Conservation (phyloP, 257 asterid genomes). For the Fraxinus cuspidata region DNA sequence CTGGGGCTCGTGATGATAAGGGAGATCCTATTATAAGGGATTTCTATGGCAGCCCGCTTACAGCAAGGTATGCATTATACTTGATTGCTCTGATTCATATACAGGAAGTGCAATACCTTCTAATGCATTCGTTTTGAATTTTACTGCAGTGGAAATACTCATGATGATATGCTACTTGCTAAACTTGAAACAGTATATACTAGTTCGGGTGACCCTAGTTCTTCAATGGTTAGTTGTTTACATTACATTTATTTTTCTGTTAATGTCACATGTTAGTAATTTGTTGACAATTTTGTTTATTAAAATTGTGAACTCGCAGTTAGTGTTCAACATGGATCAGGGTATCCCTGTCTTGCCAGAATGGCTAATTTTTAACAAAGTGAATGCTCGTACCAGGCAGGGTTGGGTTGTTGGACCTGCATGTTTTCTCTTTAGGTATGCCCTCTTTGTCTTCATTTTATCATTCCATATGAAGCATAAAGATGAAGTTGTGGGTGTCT, state of each 20-base stretch:
- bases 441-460: slow-evolving; percentile 12
- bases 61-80: slow-evolving; percentile 69
- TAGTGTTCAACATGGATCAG: slow-evolving; percentile 91
- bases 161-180: slow-evolving; percentile 88
- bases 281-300: slow-evolving; percentile 16
- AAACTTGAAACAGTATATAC: slow-evolving; percentile 91
- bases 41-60: slow-evolving; percentile 92
- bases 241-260: slow-evolving; percentile 16
- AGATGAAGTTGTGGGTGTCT: neutral
- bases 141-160: slow-evolving; percentile 81
- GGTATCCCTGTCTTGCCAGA: slow-evolving; percentile 82
- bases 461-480: slow-evolving; percentile 3
- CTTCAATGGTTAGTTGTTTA: slow-evolving; percentile 74
- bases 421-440: slow-evolving; percentile 69
- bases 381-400: slow-evolving; percentile 90
- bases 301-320: slow-evolving; percentile 44
- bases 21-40: slow-evolving; percentile 90
- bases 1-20: slow-evolving; percentile 88
- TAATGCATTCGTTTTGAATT: slow-evolving; percentile 8
- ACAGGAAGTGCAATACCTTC: neutral
- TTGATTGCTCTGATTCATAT: slow-evolving; percentile 3
- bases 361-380: slow-evolving; percentile 84
- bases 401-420: slow-evolving; percentile 78
- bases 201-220: slow-evolving; percentile 83
- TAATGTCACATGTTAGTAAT: neutral